These are phyloP conservation scores for Isoetes engelmannii DNA, from an alignment of 83 land plant species.

Conservation along the genomic window DNA sequence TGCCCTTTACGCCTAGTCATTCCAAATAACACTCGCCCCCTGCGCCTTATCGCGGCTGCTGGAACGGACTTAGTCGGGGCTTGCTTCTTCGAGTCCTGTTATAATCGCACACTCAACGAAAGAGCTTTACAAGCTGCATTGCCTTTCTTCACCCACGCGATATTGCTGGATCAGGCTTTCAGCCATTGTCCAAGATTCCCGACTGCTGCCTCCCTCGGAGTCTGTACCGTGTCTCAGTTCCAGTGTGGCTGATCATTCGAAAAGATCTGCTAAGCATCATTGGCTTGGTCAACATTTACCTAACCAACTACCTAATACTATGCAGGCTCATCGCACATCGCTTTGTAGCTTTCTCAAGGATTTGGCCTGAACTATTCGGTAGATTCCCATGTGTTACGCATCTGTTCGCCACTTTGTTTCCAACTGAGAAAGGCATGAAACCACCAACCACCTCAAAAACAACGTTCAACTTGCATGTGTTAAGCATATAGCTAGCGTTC, in stretches of 20 bases:
- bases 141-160: conserved; percentile 20
- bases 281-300: conserved; percentile 5
- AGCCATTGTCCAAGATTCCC: conserved; percentile 14
- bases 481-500: conserved; percentile 2
- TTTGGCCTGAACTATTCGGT: conserved; percentile 18
- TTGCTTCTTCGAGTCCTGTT: too few relatives aligned
- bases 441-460: conserved; percentile 3
- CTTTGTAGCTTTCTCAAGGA: conserved; percentile 14
- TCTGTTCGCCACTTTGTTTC: conserved; percentile 18
- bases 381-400: conserved; percentile 25
- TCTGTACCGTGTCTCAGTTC: conserved; percentile 12
- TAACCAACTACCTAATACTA: conserved; percentile 20
- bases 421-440: too few relatives aligned
- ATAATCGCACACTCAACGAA: too few relatives aligned
- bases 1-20: too few relatives aligned
- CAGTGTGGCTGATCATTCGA: conserved; percentile 4
- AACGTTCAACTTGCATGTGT: conserved; percentile 9
- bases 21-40: too few relatives aligned
- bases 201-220: conserved; percentile 3
- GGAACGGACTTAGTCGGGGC: too few relatives aligned
- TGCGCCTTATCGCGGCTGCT: too few relatives aligned
- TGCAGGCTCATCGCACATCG: conserved; percentile 15
- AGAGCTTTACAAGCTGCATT: conserved; percentile 19
- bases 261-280: conserved; percentile 8
- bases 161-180: conserved; percentile 18